phyloP scores from a whole-genome alignment of 78 protist species.

The slime mould (Dictyostelium discoideum) region DNA sequence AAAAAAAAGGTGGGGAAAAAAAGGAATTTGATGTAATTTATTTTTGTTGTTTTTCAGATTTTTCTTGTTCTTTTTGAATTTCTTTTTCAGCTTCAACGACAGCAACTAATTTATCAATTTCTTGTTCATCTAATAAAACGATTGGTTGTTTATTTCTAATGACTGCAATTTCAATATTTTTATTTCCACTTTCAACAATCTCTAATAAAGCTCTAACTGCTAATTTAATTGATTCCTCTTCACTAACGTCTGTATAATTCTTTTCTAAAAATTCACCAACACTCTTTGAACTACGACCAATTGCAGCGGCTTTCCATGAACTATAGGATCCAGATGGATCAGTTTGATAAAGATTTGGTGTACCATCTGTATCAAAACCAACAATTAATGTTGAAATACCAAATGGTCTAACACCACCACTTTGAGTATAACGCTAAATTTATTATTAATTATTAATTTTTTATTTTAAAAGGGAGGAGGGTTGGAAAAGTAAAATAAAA shows the following conservation, averaged over 20 bases:
- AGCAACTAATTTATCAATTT: conserved; percentile 74
- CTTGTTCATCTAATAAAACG: conserved; percentile 38
- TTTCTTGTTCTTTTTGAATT: conserved; percentile 64
- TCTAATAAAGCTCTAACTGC: conserved; percentile 98
- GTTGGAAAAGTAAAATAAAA: no score
- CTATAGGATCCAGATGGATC: conserved; percentile 98
- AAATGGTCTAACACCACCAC: conserved; percentile 99
- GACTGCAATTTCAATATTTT: conserved; percentile 96
- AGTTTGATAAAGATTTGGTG: conserved; percentile 96
- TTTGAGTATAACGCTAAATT: conserved; percentile 96
- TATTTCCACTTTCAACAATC: conserved; percentile 97
- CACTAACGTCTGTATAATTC: conserved; percentile 88
- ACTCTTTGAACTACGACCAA: conserved; percentile 86
- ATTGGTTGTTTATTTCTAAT: conserved; percentile 75
- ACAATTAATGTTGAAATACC: conserved; percentile 98
- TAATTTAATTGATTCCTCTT: conserved; percentile 91
- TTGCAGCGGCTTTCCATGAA: conserved; percentile 94
- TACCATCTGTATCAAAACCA: conserved; percentile 96
- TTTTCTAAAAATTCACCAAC: conserved; percentile 98
- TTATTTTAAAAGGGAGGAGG: background rate
- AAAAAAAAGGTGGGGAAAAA: no score
- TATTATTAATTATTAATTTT: background rate
- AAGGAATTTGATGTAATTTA: no score
- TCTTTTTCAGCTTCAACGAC: conserved; percentile 85
- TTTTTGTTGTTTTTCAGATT: conserved; percentile 6